These are phyloP conservation scores for Albophoma yamanashiensis DNA, from an alignment of 2,329 filamentous ascomycete genomes.

Conservation along the genomic window DNA sequence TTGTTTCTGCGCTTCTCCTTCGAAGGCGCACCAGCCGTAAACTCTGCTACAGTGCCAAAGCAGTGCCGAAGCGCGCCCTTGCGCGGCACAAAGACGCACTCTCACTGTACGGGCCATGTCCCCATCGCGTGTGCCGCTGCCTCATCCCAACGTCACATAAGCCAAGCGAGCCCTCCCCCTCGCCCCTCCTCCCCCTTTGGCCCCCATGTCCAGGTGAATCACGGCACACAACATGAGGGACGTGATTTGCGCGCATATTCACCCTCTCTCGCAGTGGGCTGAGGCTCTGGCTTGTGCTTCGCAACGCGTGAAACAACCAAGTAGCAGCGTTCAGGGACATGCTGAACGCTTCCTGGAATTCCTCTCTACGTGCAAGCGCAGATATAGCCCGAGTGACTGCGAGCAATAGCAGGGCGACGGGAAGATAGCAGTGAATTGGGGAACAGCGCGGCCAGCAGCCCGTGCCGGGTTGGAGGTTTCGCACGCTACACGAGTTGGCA, in stretches of 20 bases:
- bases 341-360: not conserved
- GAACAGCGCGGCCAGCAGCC: not conserved
- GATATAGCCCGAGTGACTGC: not conserved
- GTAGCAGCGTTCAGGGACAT: not conserved
- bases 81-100: not conserved
- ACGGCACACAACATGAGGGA: not conserved
- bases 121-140: not conserved
- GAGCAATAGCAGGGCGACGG: too few relatives aligned
- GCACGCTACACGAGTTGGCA: not conserved
- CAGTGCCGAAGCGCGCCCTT: not conserved
- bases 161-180: not conserved
- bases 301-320: not conserved
- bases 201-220: not conserved
- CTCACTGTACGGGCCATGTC: not conserved
- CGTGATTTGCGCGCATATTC: not conserved
- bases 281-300: not conserved
- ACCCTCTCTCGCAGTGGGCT: not conserved
- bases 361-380: not conserved
- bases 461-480: not conserved
- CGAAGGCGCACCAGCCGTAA: not conserved
- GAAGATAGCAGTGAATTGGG: not conserved
- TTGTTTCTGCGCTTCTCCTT: not conserved
- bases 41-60: not conserved
- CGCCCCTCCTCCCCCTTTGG: not conserved
- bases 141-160: conserved; percentile 1